Evolutionary conservation across 2,329 filamentous ascomycete species (phyloP), one percentile per base, ranked within the genome.

Genomic region (Myriosclerotinia scirpicola): DNA sequence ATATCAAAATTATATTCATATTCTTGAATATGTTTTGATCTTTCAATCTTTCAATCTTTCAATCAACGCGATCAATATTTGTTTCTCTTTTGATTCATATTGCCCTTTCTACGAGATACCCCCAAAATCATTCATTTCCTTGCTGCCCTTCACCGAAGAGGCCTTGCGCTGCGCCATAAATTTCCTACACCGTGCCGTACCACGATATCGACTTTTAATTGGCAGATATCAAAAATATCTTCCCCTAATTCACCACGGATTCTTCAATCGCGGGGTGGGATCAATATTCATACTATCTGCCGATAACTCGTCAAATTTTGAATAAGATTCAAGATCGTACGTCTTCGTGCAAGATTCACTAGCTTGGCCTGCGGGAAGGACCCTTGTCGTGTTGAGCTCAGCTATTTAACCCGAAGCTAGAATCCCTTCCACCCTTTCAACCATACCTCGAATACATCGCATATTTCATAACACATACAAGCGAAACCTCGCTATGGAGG

Each of bases 401-500:
- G 3, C 26, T 26, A 17, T 61, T 40, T 50, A 50, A 44, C 50
- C 38, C 17, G n/a, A 36, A 14, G 17, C n/a, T 50, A 50, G 40
- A 44, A 9, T 38, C 30, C 46, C 50, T 36, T 26, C 34, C 30
- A 22, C 30, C 54, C 38, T 20, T 30, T 30, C 14, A 22, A 42
- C 3, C 42, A 36, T 3, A 60, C 5, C 20, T 48, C 5, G 14
- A 40, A 36, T 17, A 8, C 9, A 46, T 60, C 30, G 1, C 9
- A 7, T 12, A 46, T 22, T 50, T 34, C 44, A 60, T 38, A 38
- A 26, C 14, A 38, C n/a, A 50, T 38, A 34, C 30, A 34, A 50
- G 20, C 38, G 5, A 50, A 50, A 50, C 34, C 30, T 38, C 46
- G 75, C 68, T 59, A 77, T 77, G 76, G 75, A 77, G 72, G 73